Percentiles rank a stretch among this genome's conserved stretches.
These are phyloP conservation scores for Edaphochlamys debaryana DNA, from an alignment of 139 green algal species.

Conservation along the genomic window DNA sequence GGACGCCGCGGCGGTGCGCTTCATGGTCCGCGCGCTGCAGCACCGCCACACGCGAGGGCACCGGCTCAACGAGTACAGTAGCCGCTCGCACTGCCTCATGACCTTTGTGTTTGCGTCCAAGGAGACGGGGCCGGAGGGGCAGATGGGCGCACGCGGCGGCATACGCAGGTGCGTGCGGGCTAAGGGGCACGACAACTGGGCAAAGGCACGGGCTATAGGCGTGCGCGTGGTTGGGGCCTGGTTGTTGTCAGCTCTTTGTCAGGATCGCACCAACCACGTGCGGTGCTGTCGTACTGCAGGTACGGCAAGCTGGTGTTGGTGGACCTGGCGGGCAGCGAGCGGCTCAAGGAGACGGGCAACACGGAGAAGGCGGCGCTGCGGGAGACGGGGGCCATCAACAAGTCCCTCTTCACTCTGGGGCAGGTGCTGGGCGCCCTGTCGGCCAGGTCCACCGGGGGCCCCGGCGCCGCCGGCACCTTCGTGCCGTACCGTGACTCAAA, in stretches of 20 bases:
- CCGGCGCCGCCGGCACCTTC: slow-evolving; percentile 26
- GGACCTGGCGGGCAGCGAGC: slow-evolving; percentile 78
- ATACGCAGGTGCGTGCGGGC: slow-evolving; percentile 46
- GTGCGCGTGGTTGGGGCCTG: no score
- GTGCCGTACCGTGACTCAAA: slow-evolving; percentile 59
- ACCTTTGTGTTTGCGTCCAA: slow-evolving; percentile 65
- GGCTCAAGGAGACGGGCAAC: slow-evolving; percentile 73
- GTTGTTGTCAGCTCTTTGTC: no score
- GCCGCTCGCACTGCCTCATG: slow-evolving; percentile 78
- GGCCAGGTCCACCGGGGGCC: slow-evolving; percentile 28
- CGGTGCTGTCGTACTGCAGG: slow-evolving; percentile 27
- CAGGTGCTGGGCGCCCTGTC: slow-evolving; percentile 68
- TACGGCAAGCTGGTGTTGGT: slow-evolving; percentile 74
- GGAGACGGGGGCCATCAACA: slow-evolving; percentile 78
- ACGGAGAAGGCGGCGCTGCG: slow-evolving; percentile 53
- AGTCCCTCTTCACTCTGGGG: slow-evolving; percentile 73
- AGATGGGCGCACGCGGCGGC: slow-evolving; percentile 38
- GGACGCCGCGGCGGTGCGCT: slow-evolving; percentile 42
- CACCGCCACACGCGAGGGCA: slow-evolving; percentile 66
- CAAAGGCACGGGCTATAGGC: no score
- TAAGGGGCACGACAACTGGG: no score
- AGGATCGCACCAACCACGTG: no score
- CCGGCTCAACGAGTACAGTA: slow-evolving; percentile 72
- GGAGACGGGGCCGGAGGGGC: slow-evolving; percentile 35
- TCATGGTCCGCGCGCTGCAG: slow-evolving; percentile 57